phyloP scores from a whole-genome alignment of 257 asterid species.

The Capsicum baccatum region DNA sequence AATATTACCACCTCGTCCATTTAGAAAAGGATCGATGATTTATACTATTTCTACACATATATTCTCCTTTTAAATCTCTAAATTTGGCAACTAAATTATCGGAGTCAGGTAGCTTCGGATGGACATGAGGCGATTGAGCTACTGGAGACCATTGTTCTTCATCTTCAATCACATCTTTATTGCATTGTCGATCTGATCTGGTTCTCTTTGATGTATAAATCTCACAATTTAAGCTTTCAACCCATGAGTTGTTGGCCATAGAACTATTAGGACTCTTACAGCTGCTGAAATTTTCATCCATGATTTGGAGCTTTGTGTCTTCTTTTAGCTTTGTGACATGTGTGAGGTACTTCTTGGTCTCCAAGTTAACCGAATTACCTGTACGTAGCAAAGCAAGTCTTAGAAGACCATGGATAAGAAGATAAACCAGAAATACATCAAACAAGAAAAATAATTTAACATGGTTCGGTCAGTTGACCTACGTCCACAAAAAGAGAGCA shows the following conservation, averaged over 20 bases:
- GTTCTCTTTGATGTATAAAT: neutral
- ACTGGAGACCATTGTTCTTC: neutral
- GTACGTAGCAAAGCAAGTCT: no score
- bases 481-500: no score
- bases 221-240: neutral
- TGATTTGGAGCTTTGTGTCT: conserved; percentile 32
- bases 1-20: conserved; percentile 23
- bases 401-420: no score
- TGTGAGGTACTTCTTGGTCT: conserved; percentile 26
- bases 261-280: neutral
- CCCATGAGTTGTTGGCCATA: neutral
- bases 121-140: conserved; percentile 26
- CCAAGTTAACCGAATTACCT: conserved; percentile 38
- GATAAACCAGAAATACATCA: no score
- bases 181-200: neutral
- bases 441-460: no score
- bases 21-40: neutral
- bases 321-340: conserved; percentile 23
- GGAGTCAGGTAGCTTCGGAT: conserved; percentile 41
- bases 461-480: no score
- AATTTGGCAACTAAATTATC: conserved; percentile 33
- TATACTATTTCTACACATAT: neutral
- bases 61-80: conserved; percentile 29
- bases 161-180: neutral
- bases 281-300: conserved; percentile 30